Conservation (phyloP, 768 basidiomycete species). For the Auricularia auricula-judae region DNA sequence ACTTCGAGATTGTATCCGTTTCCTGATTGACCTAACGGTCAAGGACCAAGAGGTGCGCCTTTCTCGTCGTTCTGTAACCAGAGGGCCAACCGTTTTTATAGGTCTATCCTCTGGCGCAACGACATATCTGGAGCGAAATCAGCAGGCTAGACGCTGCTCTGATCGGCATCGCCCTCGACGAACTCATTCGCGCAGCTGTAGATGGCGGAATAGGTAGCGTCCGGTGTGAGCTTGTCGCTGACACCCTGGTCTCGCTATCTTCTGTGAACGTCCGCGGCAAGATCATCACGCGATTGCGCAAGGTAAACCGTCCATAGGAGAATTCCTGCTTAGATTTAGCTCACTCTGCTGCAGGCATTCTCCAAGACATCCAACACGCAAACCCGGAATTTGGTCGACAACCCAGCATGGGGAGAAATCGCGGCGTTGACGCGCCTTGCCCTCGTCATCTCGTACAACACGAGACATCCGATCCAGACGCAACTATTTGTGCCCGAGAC, state of each 20-base stretch:
- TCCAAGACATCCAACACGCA: slow-evolving; percentile 59
- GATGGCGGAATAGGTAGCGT: slow-evolving; percentile 71
- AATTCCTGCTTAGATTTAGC: neutral
- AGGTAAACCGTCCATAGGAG: slow-evolving; percentile 30
- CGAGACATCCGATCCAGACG: slow-evolving; percentile 48
- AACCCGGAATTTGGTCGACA: slow-evolving; percentile 53
- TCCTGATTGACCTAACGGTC: slow-evolving; percentile 64
- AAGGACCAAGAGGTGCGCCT: slow-evolving; percentile 54
- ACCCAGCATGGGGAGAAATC: slow-evolving; percentile 71
- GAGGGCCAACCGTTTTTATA: slow-evolving; percentile 17
- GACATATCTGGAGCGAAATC: slow-evolving; percentile 68
- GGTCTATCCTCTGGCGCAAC: slow-evolving; percentile 58
- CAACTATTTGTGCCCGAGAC: slow-evolving; percentile 80
- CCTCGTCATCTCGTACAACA: slow-evolving; percentile 58
- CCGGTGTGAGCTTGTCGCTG: slow-evolving; percentile 64
- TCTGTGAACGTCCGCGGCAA: slow-evolving; percentile 71
- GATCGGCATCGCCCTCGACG: slow-evolving; percentile 66
- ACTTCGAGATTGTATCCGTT: slow-evolving; percentile 72
- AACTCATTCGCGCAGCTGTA: slow-evolving; percentile 70
- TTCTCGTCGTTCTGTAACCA: neutral
- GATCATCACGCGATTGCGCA: slow-evolving; percentile 67
- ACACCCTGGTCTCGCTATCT: slow-evolving; percentile 61
- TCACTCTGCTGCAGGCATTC: slow-evolving; percentile 38
- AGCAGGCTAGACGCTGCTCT: slow-evolving; percentile 52
- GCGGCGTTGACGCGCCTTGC: slow-evolving; percentile 69